Base-by-base conservation (phyloP, 352 stramenopile genomes). In the Phytophthora chlamydospora region DNA sequence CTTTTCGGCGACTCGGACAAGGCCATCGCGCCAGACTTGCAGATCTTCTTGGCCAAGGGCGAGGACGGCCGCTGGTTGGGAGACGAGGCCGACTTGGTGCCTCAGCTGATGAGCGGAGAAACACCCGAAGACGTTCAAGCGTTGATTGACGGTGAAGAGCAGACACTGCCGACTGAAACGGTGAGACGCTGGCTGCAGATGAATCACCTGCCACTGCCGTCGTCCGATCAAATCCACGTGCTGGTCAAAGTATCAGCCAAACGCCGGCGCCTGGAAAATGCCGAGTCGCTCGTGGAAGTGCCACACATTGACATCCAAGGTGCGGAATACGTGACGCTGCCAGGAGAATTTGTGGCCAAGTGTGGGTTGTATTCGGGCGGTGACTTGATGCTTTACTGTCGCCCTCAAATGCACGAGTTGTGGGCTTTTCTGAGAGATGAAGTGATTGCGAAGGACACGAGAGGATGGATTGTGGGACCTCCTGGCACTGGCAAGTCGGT, bases 401-500 rank as follows among this genome's bases (percentile, higher is more conserved):
- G 43, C 17, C 29, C 21, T 42, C 24, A 50, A 55, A 24, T 50
- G 35, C 35, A 16, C 12, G 44, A 56, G 12, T 24, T 62, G 14
- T 62, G 54, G 36, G 21, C 19, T 1, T 48, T 56, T 44, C 19
- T 62, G 44, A 35, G 14, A 3, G 10, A 62, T 12, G 17, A 49
- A 16, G 49, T 66, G 6, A 29, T 66, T 40, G 36, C 17, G 6
- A 45, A 67, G 12, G 56, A 59, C 38, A 17, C 12, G 1, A 47
- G 19, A 58, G 62, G 9, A 19, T 59, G 35, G 24, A 57, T 71
- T 46, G 62, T 63, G 36, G 62, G 62, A 10, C 56, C 56, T 12
- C 38, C 49, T 45, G 57, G 63, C 14, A 72, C 33, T 21, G 57
- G 63, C 9, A 72, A 72, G 63, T 63, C 50, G 27, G 43, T 34